These are phyloP conservation scores for Nicotiana obtusifolia DNA, from an alignment of 257 asterid genomes.

Conservation along the genomic window DNA sequence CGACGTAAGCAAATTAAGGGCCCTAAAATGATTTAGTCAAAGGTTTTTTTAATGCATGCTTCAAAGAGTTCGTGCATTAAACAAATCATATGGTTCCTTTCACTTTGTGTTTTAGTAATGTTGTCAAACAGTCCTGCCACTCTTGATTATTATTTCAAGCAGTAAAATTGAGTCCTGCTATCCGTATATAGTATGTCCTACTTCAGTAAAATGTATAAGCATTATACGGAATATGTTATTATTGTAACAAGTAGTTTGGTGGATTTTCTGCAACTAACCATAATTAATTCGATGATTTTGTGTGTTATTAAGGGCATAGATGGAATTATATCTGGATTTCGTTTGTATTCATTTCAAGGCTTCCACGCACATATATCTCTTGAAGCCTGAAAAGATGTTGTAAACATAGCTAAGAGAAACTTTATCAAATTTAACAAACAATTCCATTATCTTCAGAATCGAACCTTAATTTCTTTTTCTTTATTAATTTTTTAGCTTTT, in stretches of 20 bases:
- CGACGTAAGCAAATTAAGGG: conserved; percentile 7
- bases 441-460: conserved; percentile 34
- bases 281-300: no score
- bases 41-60: conserved; percentile 6
- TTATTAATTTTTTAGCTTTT: conserved; percentile 13
- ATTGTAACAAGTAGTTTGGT: no score
- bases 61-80: background rate
- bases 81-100: background rate
- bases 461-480: conserved; percentile 19
- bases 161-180: background rate
- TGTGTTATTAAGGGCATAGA: conserved; percentile 21
- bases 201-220: no score
- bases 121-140: background rate
- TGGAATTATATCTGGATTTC: conserved; percentile 34
- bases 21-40: conserved; percentile 14
- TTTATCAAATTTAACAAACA: conserved; percentile 64
- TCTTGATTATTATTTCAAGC: background rate
- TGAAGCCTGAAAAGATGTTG: conserved; percentile 59
- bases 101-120: background rate
- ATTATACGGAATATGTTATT: no score
- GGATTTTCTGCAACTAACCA: no score
- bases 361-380: conserved; percentile 20
- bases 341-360: conserved; percentile 41
- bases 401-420: conserved; percentile 12
- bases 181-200: no score